These are phyloP conservation scores for Pinus taeda DNA, from an alignment of 75 land plant species.

Conservation along the genomic window DNA sequence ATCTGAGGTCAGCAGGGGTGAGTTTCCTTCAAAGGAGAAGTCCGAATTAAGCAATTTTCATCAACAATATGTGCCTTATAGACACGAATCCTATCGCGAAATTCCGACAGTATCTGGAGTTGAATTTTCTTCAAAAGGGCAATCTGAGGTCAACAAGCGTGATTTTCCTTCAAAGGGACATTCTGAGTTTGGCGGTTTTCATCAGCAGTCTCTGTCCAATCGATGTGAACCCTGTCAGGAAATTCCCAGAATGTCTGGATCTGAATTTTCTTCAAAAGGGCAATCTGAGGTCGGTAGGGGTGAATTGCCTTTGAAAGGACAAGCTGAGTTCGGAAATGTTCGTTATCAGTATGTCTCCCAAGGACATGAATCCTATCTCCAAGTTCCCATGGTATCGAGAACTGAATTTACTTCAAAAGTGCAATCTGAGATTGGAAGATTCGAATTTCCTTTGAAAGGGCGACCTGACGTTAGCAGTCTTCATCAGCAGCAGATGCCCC, in stretches of 20 bases:
- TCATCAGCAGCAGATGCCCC: not conserved
- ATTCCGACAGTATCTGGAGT: not conserved
- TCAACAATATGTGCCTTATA: not conserved
- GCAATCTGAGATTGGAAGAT: not conserved
- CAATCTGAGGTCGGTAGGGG: not conserved
- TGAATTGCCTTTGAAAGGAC: not conserved
- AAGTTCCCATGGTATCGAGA: not conserved
- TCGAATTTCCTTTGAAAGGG: not conserved
- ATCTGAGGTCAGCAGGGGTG: not conserved
- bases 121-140: conserved; percentile 5
- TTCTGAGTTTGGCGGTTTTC: not conserved
- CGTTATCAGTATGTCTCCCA: not conserved
- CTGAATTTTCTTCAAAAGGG: not conserved
- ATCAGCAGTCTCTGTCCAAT: not conserved
- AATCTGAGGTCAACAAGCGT: not conserved
- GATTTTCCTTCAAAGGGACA: conserved; percentile 2
- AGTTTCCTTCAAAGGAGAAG: conserved; percentile 3
- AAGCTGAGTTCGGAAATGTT: not conserved
- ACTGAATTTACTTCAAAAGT: conserved; percentile 4
- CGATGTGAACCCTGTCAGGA: not conserved
- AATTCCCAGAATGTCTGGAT: no score
- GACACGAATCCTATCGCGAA: not conserved
- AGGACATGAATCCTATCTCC: not conserved
- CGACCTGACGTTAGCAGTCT: not conserved
- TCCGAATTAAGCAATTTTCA: not conserved